Conservation (phyloP, 2,329 filamentous ascomycete genomes). For the Epichloe aotearoae region DNA sequence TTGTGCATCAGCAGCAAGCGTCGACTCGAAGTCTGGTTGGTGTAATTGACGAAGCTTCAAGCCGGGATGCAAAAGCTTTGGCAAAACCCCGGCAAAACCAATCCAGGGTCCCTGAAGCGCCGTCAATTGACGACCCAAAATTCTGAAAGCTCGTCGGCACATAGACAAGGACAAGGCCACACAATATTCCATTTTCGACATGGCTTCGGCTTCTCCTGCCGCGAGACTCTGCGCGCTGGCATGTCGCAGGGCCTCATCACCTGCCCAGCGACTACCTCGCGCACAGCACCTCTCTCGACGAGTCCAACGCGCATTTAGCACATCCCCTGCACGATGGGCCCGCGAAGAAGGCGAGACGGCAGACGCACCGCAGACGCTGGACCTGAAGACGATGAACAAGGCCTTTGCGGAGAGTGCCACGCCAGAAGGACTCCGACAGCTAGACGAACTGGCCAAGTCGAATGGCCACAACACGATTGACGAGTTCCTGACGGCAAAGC, state of each 20-base stretch:
- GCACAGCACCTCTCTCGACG: slow-evolving; percentile 14
- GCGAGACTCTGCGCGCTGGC: slow-evolving; percentile 22
- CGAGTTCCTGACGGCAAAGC: slow-evolving; percentile 15
- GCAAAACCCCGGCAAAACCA: slow-evolving; percentile 3
- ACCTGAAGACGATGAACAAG: slow-evolving; percentile 19
- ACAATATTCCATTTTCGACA: slow-evolving; percentile 8
- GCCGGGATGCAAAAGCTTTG: neutral
- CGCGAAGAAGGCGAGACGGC: slow-evolving; percentile 12
- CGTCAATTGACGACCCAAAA: slow-evolving; percentile 9
- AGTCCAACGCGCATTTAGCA: slow-evolving; percentile 18
- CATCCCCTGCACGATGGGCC: slow-evolving; percentile 15
- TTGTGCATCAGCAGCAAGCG: neutral
- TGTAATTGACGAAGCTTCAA: no score
- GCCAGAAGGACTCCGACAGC: slow-evolving; percentile 18
- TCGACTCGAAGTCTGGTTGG: neutral
- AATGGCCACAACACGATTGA: slow-evolving; percentile 22
- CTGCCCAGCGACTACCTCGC: slow-evolving; percentile 12
- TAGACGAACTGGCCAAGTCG: slow-evolving; percentile 23
- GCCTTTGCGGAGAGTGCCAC: slow-evolving; percentile 17
- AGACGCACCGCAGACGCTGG: slow-evolving; percentile 11
- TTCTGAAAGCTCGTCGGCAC: slow-evolving; percentile 15
- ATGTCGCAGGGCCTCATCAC: slow-evolving; percentile 18
- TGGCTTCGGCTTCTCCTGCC: slow-evolving; percentile 26
- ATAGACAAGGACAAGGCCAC: neutral
- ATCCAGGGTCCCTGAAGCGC: neutral